Percentiles rank a stretch among this genome's conserved stretches.
Conservation (phyloP, 2,329 filamentous ascomycete genomes). For the Fusarium sp. region DNA sequence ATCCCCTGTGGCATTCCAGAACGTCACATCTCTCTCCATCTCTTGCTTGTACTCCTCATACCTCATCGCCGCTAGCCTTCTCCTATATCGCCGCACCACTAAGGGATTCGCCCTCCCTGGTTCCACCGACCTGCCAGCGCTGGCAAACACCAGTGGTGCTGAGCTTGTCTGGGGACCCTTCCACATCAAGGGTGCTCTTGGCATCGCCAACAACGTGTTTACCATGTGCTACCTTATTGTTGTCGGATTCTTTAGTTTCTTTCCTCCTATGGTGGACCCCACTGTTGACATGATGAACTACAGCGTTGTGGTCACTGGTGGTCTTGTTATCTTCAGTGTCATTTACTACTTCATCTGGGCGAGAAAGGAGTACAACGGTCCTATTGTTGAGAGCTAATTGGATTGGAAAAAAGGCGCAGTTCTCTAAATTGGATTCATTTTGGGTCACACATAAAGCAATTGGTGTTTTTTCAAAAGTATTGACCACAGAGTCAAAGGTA, state of each 20-base stretch:
- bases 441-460: not conserved
- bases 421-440: not conserved
- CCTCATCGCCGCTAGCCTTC: constrained; percentile 46
- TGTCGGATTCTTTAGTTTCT: constrained; percentile 69
- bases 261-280: constrained; percentile 54
- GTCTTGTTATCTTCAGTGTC: constrained; percentile 58
- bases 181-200: constrained; percentile 63
- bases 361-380: constrained; percentile 60
- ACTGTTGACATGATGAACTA: constrained; percentile 61
- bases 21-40: constrained; percentile 50
- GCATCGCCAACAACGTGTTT: constrained; percentile 66
- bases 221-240: constrained; percentile 66
- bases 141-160: constrained; percentile 48
- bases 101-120: constrained; percentile 47
- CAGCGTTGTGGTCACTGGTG: constrained; percentile 59
- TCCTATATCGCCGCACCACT: constrained; percentile 50
- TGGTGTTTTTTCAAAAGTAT: not conserved
- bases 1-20: constrained; percentile 48
- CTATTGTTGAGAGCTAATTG: constrained; percentile 50
- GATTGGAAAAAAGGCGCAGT: rapidly evolving
- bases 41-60: constrained; percentile 50
- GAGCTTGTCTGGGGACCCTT: constrained; percentile 66
- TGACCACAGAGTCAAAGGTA: not conserved
- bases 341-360: constrained; percentile 61
- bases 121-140: constrained; percentile 41